These are phyloP conservation scores for Phytophthora agathidicida DNA, from an alignment of 352 stramenopile species.

Conservation along the genomic window DNA sequence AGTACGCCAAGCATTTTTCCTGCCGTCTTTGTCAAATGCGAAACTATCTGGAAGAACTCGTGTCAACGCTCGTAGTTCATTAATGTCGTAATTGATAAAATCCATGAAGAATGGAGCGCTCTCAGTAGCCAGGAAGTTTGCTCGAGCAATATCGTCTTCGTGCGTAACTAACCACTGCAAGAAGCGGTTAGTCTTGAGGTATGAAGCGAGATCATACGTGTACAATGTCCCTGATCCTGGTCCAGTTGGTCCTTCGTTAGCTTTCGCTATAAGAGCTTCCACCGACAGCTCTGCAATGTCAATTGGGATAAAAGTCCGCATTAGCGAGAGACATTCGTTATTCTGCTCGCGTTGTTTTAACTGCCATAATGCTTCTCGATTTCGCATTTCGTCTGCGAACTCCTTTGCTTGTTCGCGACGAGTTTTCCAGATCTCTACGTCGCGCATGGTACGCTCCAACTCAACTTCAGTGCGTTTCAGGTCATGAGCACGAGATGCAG, in stretches of 20 bases:
- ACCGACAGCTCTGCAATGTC: constrained; percentile 69
- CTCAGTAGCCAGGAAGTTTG: constrained; percentile 77
- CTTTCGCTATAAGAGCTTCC: constrained; percentile 55
- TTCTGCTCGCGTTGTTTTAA: constrained; percentile 46
- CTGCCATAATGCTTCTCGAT: constrained; percentile 59
- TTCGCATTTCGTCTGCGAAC: constrained; percentile 54
- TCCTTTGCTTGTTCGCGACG: constrained; percentile 65
- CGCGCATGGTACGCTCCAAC: constrained; percentile 54
- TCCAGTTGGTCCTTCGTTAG: constrained; percentile 16
- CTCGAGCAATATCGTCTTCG: constrained; percentile 64
- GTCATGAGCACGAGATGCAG: constrained; percentile 51
- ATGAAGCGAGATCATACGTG: constrained; percentile 74
- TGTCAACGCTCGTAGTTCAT: constrained; percentile 63
- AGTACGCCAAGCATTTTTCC: constrained; percentile 64
- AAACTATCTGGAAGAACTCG: constrained; percentile 61
- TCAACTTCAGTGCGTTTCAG: constrained; percentile 60
- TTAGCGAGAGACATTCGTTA: constrained; percentile 34
- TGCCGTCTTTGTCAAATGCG: constrained; percentile 77
- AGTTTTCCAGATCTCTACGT: constrained; percentile 74
- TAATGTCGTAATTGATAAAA: constrained; percentile 67
- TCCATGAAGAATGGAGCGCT: constrained; percentile 70
- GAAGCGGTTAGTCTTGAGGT: constrained; percentile 82
- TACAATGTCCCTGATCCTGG: constrained; percentile 49
- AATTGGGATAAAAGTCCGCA: constrained; percentile 55
- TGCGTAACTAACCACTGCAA: constrained; percentile 84